Evolutionary conservation across 148 eudicot species (phyloP), one percentile per base, ranked within the genome.

Genomic region (Silene conica): DNA sequence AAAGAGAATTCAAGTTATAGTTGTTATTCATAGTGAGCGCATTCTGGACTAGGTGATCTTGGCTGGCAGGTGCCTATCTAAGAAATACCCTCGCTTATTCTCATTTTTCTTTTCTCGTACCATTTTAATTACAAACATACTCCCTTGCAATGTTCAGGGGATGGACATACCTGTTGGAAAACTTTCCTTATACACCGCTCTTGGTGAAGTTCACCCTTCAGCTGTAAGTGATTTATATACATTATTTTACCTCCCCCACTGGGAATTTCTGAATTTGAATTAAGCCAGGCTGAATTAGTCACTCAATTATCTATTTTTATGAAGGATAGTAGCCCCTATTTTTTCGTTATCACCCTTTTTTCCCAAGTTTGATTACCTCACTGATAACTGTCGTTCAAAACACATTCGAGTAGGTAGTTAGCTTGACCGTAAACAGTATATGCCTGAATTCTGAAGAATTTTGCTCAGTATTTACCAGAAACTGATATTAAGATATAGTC

Each of bases 151-250:
- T 85, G 69, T 70, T 75, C 83, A 93, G 97, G 98, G 98, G 52
- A 94, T 94, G 98, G 98, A 97, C 55, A 94, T 94, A 71, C 98
- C 98, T 66, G 98, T 94, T 75, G 98, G 98, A 62, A 94, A 94
- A 83, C 93, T 94, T 57, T 81, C 96, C 64, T 79, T 94, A 8
- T 94, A 94, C 77, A 89, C 97, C 16, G 97, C 98, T 61, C 93
- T 94, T 54, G 98, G 98, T 80, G 98, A 97, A 76, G 97, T 94
- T 67, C 89, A 96, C 38, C 98, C 98, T 77, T 89, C 98, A 80
- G 92, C 88, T 6, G 98, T 94, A 88, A 82, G 95, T 70, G 50
- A 31, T 31, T 31, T 45, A 65, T 61, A 3, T 5, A 14, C 59
- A 15, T 12, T n/a, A 63, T 48, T 16, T 1, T 60, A 5, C 21